Base-by-base conservation (phyloP, 2,329 filamentous ascomycete genomes). In the Fusarium sororula region DNA sequence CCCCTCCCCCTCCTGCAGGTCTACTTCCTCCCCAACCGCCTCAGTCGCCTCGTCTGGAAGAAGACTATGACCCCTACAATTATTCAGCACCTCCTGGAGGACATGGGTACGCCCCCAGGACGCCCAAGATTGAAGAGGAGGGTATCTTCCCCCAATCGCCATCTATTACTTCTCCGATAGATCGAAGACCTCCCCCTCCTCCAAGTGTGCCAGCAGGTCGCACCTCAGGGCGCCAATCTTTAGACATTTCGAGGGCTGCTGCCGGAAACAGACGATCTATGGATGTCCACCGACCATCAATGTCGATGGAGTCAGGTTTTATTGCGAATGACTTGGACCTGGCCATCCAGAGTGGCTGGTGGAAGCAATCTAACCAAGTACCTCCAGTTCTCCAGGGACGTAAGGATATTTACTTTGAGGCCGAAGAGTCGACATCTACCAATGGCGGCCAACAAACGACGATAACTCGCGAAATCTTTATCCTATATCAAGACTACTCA, bases 401-500 rank as follows among this genome's bases (percentile, higher is more conserved):
- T 57, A 93, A 91, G 76, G 96, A 99, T 80, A 87, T 98, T 22
- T 89, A 94, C 60, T 93, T 90, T 58, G 95, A 98, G 82, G 88
- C 92, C 28, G 94, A 97, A 73, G 94, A 98, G 80, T 90, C 91
- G 3, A 91, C 88, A 12, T 89, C 92, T 20, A 88, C 89, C 17
- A 91, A 91, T 73, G 89, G 91, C 20, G 92, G 92, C 35, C 91
- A 93, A 32, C 92, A 91, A 80, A 90, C 90, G 2, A 88, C 88
- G 3, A 85, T 97, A 26, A 93, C 92, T 12, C 95, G 95, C 74
- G 91, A 95, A 68, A 88, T 98, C 47, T 96, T 93, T 77, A 86
- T 98, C n/a, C 85, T 99, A 14, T 99, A 94, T 85, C 92, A 95
- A 78, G 96, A 99, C 83, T 99, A 99, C 82, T 98, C 95, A 24